Conservation (phyloP, 73 alveolate species). For the Urostyla sp. region DNA sequence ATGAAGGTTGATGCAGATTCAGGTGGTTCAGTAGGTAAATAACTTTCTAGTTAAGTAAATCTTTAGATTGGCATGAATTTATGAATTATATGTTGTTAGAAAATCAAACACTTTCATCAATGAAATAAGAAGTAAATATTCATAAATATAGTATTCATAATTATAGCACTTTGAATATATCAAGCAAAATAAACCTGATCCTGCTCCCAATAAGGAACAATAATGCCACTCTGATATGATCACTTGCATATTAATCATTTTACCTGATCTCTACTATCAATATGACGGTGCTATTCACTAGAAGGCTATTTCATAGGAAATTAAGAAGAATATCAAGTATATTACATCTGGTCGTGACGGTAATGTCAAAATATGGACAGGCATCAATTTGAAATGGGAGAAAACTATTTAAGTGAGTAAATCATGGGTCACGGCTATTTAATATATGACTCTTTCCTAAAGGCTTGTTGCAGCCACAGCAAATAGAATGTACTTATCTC, state of each 20-base stretch:
- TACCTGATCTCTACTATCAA: constrained; percentile 51
- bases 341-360: constrained; percentile 77
- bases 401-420: constrained; percentile 59
- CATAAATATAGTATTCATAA: not conserved
- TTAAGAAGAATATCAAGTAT: constrained; percentile 53
- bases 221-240: constrained; percentile 75
- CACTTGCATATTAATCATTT: constrained; percentile 61
- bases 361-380: constrained; percentile 75
- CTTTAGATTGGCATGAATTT: constrained; percentile 80
- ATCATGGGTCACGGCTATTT: constrained; percentile 75
- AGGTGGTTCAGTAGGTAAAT: constrained; percentile 71
- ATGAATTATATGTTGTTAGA: constrained; percentile 84
- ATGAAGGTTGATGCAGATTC: constrained; percentile 87
- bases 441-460: constrained; percentile 64
- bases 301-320: constrained; percentile 8
- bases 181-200: constrained; percentile 73
- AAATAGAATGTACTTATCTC: constrained; percentile 50
- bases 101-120: constrained; percentile 72
- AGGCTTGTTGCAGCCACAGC: constrained; percentile 81
- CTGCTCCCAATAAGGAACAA: constrained; percentile 71
- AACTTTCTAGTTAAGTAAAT: not conserved
- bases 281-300: constrained; percentile 39
- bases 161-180: constrained; percentile 74
- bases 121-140: constrained; percentile 76
- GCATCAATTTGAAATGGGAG: constrained; percentile 50